A percentile compares a stretch with the other conserved stretches of the same genome.
Evolutionary conservation across 1,139 yeast species (phyloP).

Genomic region (Nakaseomyces nivariensis): DNA sequence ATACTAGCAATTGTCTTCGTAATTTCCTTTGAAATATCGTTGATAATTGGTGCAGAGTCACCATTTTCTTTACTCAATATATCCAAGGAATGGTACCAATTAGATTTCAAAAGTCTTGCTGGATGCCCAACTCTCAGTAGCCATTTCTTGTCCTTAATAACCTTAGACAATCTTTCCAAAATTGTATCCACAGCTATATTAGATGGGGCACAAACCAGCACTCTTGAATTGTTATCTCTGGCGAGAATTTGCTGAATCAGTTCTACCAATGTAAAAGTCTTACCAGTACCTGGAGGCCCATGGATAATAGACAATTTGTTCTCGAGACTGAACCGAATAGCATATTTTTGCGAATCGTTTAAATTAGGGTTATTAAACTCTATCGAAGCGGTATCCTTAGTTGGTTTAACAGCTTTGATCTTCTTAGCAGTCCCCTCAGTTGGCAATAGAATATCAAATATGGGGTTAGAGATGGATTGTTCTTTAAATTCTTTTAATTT

Average conservation of each 20-base stretch:
- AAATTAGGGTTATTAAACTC: constrained; percentile 42
- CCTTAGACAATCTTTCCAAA: constrained; percentile 58
- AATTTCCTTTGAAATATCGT: constrained; percentile 65
- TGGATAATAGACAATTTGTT: constrained; percentile 51
- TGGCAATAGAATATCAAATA: constrained; percentile 13
- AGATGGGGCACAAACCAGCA: constrained; percentile 90
- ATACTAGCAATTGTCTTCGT: constrained; percentile 47
- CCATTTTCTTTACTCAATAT: constrained; percentile 48
- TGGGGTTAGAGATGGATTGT: constrained; percentile 27
- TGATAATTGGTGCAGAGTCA: constrained; percentile 52
- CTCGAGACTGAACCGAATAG: constrained; percentile 42
- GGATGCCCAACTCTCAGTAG: constrained; percentile 88
- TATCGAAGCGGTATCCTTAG: constrained; percentile 7
- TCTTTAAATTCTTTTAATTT: constrained; percentile 44
- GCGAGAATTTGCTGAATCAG: constrained; percentile 62
- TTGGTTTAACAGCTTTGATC: neutral
- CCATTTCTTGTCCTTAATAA: constrained; percentile 38
- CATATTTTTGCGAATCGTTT: constrained; percentile 66
- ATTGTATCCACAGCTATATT: constrained; percentile 93
- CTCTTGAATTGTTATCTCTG: constrained; percentile 43
- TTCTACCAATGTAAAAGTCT: constrained; percentile 82
- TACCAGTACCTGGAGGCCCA: constrained; percentile 78
- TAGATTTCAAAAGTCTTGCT: constrained; percentile 60
- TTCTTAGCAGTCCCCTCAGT: neutral
- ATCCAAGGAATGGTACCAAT: constrained; percentile 68